Evolutionary conservation across 164 flowering plant genomes (phyloP).

Genomic region (Piper betle): DNA sequence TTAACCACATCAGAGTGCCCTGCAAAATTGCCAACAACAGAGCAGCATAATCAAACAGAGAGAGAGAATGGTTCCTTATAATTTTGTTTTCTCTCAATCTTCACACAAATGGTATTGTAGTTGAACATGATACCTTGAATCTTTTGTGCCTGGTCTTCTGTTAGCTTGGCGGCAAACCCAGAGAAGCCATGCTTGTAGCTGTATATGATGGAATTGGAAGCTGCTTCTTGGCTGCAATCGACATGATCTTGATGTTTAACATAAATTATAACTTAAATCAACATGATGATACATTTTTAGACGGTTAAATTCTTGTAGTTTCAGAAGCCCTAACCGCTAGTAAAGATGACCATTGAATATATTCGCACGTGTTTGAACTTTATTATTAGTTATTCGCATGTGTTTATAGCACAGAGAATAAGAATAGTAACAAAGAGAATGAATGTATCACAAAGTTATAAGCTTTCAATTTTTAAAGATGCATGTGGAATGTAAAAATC

Average conservation of each 20-base stretch:
- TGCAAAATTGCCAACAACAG: not conserved
- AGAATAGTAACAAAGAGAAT: constrained; percentile 25
- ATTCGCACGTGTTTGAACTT: no score
- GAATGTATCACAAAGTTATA: no score
- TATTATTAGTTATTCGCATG: not conserved
- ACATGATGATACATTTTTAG: no score
- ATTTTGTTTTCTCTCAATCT: not conserved
- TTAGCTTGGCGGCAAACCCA: constrained; percentile 41
- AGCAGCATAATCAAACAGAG: not conserved
- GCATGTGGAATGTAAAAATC: no score
- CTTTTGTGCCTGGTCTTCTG: constrained; percentile 27
- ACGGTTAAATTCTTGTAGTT: no score
- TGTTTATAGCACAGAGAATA: constrained; percentile 22
- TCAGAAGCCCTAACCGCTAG: no score
- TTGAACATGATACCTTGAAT: constrained; percentile 24
- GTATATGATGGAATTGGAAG: constrained; percentile 23
- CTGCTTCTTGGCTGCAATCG: constrained; percentile 26
- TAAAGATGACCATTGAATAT: no score
- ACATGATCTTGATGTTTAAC: not conserved
- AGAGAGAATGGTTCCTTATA: no score
- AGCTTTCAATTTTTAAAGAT: no score
- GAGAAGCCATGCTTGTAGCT: constrained; percentile 46
- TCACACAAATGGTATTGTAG: not conserved
- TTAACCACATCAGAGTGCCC: constrained; percentile 31
- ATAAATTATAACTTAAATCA: not conserved